Evolutionary conservation across 2,329 filamentous ascomycete species (phyloP).

Genomic region (Phaeosphaeria sp.): DNA sequence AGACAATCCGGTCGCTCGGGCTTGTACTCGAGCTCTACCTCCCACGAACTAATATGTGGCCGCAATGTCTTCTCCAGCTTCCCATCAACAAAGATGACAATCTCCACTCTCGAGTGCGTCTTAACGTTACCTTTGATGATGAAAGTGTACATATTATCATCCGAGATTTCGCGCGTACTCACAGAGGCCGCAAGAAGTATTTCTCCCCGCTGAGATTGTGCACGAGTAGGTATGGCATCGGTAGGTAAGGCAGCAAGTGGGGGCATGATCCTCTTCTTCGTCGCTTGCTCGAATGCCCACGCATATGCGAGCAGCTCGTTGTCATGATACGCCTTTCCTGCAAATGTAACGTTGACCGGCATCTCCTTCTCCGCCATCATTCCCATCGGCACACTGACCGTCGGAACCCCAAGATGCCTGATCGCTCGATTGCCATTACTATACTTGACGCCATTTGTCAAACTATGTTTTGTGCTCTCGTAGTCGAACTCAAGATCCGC

Average conservation of each 20-base stretch:
- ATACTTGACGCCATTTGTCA: conserved; percentile 61
- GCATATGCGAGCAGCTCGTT: conserved; percentile 32
- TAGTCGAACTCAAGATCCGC: conserved; percentile 55
- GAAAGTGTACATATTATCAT: too few species aligned
- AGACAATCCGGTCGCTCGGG: conserved; percentile 13
- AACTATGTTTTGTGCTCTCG: conserved; percentile 43
- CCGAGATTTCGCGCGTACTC: neutral
- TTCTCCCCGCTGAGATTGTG: neutral
- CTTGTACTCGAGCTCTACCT: conserved; percentile 9
- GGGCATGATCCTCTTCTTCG: conserved; percentile 18
- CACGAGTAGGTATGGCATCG: conserved; percentile 8
- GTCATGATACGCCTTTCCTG: conserved; percentile 58
- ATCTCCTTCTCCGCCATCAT: conserved; percentile 54
- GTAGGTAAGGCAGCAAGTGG: conserved; percentile 15
- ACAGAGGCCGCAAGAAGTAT: neutral
- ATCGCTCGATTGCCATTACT: conserved; percentile 62
- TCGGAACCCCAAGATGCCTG: conserved; percentile 62
- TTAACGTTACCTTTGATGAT: too few species aligned
- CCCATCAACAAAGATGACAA: conserved; percentile 30
- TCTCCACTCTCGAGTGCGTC: neutral
- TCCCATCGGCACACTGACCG: conserved; percentile 62
- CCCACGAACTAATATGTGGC: conserved; percentile 9
- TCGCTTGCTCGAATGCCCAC: conserved; percentile 29
- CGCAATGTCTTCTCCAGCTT: neutral
- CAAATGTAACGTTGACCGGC: conserved; percentile 62